phyloP scores from a whole-genome alignment of 2,329 filamentous ascomycete genomes.

The Metarhizium brunneum region DNA sequence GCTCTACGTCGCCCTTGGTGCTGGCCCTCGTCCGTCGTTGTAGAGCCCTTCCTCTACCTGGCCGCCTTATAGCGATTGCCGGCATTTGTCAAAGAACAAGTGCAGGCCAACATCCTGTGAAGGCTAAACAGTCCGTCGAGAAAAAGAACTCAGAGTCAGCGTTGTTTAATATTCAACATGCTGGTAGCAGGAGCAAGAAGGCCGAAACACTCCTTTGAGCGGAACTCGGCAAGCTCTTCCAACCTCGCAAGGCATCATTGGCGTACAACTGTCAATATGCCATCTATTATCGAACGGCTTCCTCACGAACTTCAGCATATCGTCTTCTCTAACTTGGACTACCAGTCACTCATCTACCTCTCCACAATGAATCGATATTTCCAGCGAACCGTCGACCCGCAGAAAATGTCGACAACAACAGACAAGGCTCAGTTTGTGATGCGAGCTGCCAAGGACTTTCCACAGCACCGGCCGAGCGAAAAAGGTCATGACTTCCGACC shows the following conservation, averaged over 20 bases:
- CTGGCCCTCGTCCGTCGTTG: background rate
- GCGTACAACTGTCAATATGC: slow-evolving; percentile 7
- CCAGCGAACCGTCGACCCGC: slow-evolving; percentile 23
- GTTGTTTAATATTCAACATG: too few species aligned
- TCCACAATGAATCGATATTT: slow-evolving; percentile 27
- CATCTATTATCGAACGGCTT: slow-evolving; percentile 22
- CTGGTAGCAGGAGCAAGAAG: background rate
- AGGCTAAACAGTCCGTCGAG: too few species aligned
- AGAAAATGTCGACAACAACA: slow-evolving; percentile 20
- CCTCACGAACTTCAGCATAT: slow-evolving; percentile 23
- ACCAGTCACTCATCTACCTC: slow-evolving; percentile 30
- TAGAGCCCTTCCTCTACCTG: too few species aligned
- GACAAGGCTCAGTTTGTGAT: slow-evolving; percentile 33
- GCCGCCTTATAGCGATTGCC: too few species aligned
- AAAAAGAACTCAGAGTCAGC: too few species aligned
- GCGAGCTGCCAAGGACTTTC: slow-evolving; percentile 30
- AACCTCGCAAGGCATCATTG: slow-evolving; percentile 3
- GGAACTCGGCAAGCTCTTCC: slow-evolving; percentile 1
- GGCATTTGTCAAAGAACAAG: too few species aligned
- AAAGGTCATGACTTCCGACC: slow-evolving; percentile 27
- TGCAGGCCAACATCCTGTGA: too few species aligned
- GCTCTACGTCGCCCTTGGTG: slow-evolving; percentile 1
- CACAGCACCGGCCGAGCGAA: slow-evolving; percentile 28
- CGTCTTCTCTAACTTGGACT: slow-evolving; percentile 27
- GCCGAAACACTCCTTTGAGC: slow-evolving; percentile 2